Conservation (phyloP, 768 basidiomycete species). For the Phylloporus sp. region DNA sequence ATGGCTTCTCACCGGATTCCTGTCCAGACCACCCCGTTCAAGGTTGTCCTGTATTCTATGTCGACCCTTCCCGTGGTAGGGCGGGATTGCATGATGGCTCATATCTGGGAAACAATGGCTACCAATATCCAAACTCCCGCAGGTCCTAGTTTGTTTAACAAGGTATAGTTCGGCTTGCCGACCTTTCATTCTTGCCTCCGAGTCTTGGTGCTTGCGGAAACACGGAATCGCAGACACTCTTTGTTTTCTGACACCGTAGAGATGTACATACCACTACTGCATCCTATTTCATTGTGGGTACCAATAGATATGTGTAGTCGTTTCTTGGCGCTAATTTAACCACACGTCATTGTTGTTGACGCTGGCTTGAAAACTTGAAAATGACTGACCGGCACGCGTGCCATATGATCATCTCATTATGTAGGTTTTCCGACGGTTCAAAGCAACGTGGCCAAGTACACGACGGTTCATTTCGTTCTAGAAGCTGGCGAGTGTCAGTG, state of each 20-base stretch:
- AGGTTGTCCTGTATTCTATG: constrained; percentile 6
- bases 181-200: constrained; percentile 5
- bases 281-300: constrained; percentile 10
- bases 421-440: too few relatives aligned
- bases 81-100: constrained; percentile 10
- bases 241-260: constrained; percentile 1
- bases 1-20: constrained; percentile 7
- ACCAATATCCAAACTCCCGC: constrained; percentile 5
- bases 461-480: too few relatives aligned
- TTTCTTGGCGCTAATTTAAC: too few relatives aligned
- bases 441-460: too few relatives aligned
- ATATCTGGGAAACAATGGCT: constrained; percentile 12
- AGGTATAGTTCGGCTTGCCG: constrained; percentile 1
- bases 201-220: constrained; percentile 12
- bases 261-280: constrained; percentile 8
- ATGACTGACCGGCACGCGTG: too few relatives aligned
- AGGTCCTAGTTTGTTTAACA: constrained; percentile 7
- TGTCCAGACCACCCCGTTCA: constrained; percentile 14
- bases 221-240: constrained; percentile 6
- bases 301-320: constrained; percentile 2
- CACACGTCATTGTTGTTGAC: too few relatives aligned
- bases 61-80: constrained; percentile 8
- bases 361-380: too few relatives aligned
- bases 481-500: too few relatives aligned
- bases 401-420: too few relatives aligned